Conservation (phyloP, 306 rosid genomes). For the Castanea mollissima region DNA sequence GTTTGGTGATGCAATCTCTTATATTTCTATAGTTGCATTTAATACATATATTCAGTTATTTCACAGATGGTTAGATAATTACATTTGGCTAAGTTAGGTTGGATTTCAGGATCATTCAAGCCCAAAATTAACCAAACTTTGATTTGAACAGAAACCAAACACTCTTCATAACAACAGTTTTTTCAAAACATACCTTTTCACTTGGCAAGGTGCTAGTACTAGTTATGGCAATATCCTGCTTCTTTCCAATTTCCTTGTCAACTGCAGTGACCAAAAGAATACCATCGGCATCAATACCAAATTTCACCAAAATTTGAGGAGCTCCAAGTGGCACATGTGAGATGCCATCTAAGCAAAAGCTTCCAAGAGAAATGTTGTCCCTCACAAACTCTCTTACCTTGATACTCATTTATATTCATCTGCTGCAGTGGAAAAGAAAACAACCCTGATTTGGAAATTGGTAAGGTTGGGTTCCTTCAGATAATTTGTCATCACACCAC, state of each 20-base stretch:
- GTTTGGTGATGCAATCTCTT: no score
- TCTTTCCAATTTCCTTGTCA: constrained; percentile 91
- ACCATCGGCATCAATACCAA: constrained; percentile 77
- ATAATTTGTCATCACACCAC: no score
- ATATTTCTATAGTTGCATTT: no score
- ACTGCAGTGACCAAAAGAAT: constrained; percentile 77
- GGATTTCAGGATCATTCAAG: no score
- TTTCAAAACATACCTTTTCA: no score
- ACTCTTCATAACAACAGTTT: no score
- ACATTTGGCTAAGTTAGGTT: no score
- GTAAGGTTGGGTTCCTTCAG: no score
- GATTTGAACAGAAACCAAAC: no score
- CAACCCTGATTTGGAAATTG: constrained; percentile 26
- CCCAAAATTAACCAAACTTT: no score
- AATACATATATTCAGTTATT: no score
- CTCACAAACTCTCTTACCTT: constrained; percentile 91
- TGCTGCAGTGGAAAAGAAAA: constrained; percentile 97
- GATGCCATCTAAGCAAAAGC: constrained; percentile 95
- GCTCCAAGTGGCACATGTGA: constrained; percentile 92
- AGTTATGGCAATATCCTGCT: constrained; percentile 91
- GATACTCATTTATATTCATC: constrained; percentile 85
- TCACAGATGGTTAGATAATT: no score
- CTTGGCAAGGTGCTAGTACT: constrained; percentile 78
- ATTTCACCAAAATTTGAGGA: constrained; percentile 94
- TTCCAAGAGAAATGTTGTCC: constrained; percentile 93